Conservation (phyloP, 2,329 filamentous ascomycete species). For the Xenosphaeropsis pyriputrescens region DNA sequence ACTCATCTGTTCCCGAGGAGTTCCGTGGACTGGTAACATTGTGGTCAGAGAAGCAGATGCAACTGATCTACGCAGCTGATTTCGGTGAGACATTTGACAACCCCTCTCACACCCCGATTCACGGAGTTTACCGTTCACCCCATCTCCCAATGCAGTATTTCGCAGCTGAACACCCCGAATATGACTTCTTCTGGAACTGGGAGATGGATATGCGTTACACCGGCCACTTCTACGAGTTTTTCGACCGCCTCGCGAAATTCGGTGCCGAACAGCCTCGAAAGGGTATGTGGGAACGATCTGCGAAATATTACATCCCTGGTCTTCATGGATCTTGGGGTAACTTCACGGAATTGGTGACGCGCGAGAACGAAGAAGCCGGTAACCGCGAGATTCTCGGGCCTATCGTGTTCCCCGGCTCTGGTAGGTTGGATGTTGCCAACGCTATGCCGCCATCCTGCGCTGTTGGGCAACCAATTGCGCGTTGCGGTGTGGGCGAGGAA, state of each 20-base stretch:
- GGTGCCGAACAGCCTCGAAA: constrained; percentile 51
- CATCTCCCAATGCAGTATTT: constrained; percentile 52
- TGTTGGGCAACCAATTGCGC: constrained; percentile 45
- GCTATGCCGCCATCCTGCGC: constrained; percentile 34
- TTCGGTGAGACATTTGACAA: constrained; percentile 55
- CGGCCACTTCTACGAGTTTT: constrained; percentile 58
- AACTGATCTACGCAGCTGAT: constrained; percentile 55
- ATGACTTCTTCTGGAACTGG: constrained; percentile 56
- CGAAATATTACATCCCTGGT: constrained; percentile 61
- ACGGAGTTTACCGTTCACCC: constrained; percentile 53
- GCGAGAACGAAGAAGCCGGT: constrained; percentile 38
- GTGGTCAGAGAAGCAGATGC: constrained; percentile 79
- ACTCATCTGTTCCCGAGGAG: constrained; percentile 50
- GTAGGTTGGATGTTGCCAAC: not conserved
- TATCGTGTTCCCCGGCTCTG: constrained; percentile 31
- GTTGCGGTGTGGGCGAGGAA: constrained; percentile 56
- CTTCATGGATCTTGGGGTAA: constrained; percentile 60
- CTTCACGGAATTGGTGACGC: constrained; percentile 49
- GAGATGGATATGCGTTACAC: constrained; percentile 54
- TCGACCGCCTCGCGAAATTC: constrained; percentile 53
- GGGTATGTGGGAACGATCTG: constrained; percentile 64
- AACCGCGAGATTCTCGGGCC: constrained; percentile 57
- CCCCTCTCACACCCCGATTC: constrained; percentile 40
- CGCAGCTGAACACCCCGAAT: constrained; percentile 45
- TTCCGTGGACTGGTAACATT: constrained; percentile 70